A percentile compares a stretch with the other conserved stretches of the same genome.
Conservation (phyloP, 176 grass and related monocot species). For the Triticum monococcum region DNA sequence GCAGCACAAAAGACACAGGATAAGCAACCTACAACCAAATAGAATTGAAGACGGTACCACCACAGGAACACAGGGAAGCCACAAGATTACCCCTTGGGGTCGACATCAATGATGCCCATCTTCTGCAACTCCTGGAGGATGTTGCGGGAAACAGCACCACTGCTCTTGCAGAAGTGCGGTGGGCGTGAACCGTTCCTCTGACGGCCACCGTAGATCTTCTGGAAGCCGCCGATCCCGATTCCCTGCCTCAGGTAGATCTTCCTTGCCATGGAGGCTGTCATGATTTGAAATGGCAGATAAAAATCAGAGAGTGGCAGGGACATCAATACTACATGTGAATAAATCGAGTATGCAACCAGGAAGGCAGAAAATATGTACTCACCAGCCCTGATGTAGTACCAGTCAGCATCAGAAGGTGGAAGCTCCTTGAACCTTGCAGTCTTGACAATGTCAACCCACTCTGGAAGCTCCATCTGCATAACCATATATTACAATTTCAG, state of each 20-base stretch:
- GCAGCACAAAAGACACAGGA: not conserved
- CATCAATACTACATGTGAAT: not conserved
- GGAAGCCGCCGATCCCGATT: constrained; percentile 78
- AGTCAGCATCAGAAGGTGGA: constrained; percentile 62
- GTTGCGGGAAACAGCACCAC: constrained; percentile 68
- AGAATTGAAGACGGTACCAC: not conserved
- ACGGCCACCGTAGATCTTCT: constrained; percentile 76
- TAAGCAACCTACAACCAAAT: not conserved
- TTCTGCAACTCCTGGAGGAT: constrained; percentile 68
- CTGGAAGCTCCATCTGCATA: constrained; percentile 67
- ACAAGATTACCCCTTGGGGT: constrained; percentile 61
- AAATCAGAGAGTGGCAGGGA: not conserved
- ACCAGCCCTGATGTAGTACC: constrained; percentile 89
- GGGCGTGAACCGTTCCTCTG: constrained; percentile 56
- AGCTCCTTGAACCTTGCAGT: constrained; percentile 86
- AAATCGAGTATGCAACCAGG: not conserved
- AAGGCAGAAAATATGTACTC: not conserved
- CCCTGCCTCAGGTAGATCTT: constrained; percentile 81
- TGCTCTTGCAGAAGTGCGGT: constrained; percentile 80
- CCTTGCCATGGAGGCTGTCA: constrained; percentile 64
- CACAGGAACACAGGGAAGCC: not conserved
- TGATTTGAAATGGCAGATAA: not conserved
- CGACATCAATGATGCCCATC: constrained; percentile 65
- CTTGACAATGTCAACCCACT: constrained; percentile 88
- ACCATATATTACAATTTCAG: not conserved